These are phyloP conservation scores for Fraxinus platypoda DNA, from an alignment of 305 asterid species.

Conservation along the genomic window DNA sequence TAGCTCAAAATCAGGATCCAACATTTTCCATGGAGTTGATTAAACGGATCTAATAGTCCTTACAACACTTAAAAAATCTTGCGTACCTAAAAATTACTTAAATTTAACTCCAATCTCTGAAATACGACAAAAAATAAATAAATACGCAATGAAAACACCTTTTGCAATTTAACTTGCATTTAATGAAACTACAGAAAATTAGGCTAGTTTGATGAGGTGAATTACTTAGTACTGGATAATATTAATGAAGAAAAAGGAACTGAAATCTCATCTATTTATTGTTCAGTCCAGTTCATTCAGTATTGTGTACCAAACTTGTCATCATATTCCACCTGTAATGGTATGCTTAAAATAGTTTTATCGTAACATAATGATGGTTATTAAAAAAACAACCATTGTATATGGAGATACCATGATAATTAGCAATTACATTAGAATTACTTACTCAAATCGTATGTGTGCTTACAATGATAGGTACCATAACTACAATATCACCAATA, in stretches of 20 bases:
- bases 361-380: background rate
- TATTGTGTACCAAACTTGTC: background rate
- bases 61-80: background rate
- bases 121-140: background rate
- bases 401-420: background rate
- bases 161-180: background rate
- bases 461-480: background rate
- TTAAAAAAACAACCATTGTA: background rate
- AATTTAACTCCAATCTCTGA: background rate
- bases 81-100: background rate
- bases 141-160: background rate
- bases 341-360: background rate
- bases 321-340: background rate
- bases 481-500: background rate
- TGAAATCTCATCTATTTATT: background rate
- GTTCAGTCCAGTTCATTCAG: background rate
- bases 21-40: background rate
- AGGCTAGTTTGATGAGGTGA: background rate
- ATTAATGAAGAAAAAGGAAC: background rate
- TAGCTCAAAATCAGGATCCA: background rate
- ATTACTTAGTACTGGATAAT: background rate
- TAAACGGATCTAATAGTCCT: background rate
- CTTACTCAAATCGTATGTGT: background rate
- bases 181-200: background rate
- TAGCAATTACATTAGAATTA: background rate